phyloP scores from a whole-genome alignment of 2,329 filamentous ascomycete species.

The Cordyceps cicadae region DNA sequence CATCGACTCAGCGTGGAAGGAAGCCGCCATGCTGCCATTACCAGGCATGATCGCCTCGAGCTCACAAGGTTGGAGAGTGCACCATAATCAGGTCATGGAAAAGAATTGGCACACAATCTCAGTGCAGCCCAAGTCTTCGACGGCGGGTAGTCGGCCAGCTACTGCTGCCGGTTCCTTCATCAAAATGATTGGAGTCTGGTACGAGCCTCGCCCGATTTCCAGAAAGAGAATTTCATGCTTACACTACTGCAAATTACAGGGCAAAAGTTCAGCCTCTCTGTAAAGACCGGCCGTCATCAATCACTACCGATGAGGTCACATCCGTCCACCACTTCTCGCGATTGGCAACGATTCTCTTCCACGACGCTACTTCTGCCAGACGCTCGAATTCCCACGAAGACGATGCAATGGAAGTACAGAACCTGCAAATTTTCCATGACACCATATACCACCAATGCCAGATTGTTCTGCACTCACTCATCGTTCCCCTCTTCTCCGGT shows the following conservation, averaged over 20 bases:
- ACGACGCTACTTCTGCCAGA: background rate
- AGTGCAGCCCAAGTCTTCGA: background rate
- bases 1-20: conserved; percentile 1
- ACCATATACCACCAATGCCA: conserved; percentile 6
- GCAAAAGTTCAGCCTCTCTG: conserved; percentile 3
- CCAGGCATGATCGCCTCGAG: background rate
- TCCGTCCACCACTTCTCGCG: conserved; percentile 4
- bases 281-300: background rate
- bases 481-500: background rate
- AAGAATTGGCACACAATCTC: conserved; percentile 6
- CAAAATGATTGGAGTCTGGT: conserved; percentile 5
- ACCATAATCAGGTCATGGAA: conserved; percentile 1
- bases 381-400: background rate
- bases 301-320: background rate
- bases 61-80: background rate
- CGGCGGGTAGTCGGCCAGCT: background rate
- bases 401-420: background rate
- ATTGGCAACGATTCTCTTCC: background rate
- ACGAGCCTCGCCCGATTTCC: background rate
- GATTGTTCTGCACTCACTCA: background rate
- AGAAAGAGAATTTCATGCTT: background rate
- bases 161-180: background rate
- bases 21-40: conserved; percentile 2
- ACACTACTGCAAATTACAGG: background rate
- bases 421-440: background rate